Evolutionary conservation across 208 protist genomes (phyloP).

Genomic region (Acanthamoeba lenticulata): DNA sequence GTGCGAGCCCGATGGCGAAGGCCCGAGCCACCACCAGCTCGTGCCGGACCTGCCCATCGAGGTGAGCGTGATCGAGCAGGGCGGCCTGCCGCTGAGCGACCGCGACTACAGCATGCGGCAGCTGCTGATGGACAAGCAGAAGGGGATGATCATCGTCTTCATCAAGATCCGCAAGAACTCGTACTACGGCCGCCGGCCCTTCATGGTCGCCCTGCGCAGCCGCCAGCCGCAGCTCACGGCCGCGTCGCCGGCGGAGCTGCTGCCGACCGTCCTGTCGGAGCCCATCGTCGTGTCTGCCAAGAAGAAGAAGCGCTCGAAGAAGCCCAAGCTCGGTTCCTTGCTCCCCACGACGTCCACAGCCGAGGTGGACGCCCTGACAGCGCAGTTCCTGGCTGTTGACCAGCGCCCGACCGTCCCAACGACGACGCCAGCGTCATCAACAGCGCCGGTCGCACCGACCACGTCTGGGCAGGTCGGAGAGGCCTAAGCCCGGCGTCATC

Average conservation of each 20-base stretch:
- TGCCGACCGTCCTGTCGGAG: constrained; percentile 24
- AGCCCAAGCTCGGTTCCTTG: neutral
- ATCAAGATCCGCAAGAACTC: constrained; percentile 53
- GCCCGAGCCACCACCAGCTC: too few relatives aligned
- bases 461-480: too few relatives aligned
- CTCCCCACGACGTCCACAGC: too few relatives aligned
- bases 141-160: constrained; percentile 17
- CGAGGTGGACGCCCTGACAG: too few relatives aligned
- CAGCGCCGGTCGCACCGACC: too few relatives aligned
- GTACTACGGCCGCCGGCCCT: constrained; percentile 15
- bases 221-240: too few relatives aligned
- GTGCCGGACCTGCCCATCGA: neutral
- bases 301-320: constrained; percentile 61
- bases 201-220: neutral
- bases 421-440: too few relatives aligned
- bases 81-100: neutral
- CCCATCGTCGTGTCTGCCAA: constrained; percentile 62
- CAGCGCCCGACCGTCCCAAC: too few relatives aligned
- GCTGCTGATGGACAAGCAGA: constrained; percentile 20
- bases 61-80: neutral
- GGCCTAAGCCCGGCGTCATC: too few relatives aligned
- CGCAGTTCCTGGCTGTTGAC: too few relatives aligned
- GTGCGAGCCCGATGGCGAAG: too few relatives aligned
- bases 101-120: neutral
- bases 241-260: neutral